Base-by-base conservation (phyloP, 345 rosid species). In the Acer yangbiense region DNA sequence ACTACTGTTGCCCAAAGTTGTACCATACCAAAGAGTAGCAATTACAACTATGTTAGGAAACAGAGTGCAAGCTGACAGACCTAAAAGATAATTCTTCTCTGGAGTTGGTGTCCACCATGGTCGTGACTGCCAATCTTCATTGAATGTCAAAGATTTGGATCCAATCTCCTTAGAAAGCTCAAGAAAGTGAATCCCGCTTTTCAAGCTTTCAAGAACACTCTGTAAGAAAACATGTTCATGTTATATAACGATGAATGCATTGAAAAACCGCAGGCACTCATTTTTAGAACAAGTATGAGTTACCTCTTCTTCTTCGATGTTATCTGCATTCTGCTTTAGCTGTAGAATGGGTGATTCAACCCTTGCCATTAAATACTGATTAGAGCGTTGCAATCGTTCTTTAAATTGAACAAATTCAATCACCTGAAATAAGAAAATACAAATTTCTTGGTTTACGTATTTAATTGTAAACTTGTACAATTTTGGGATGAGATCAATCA, bases 31-130 rank as follows among this genome's bases (percentile, higher is more conserved):
- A 66, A 50, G 11, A 80, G 55, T 13, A 10, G 61, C 35, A 73
- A 65, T 10, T 6, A 58, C 32, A 25, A 0, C 21, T 46, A 65
- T 57, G 32, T n/a, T 21, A 41, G 14, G 63, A 73, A 63, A 39
- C 5, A 50, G 35, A 57, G 50, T 12, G 58, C 32, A 58, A 44
- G 43, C 39, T 16, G 67, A 80, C 92, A 65, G 71, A 92, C 99
- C 99, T 82, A 91, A 85, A 21, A 96, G 89, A 85, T 90, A 87
- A 81, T 96, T 96, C 84, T 87, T 91, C 79, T 84, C 95, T 48
- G 94, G 81, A 80, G 82, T 82, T 81, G 98, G 99, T 14, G 97
- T 92, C 98, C 99, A 96, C 98, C 98, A 96, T 76, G 99, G 99
- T 54, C 97, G 88, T 71, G 95, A 83, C 78, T 88, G 89, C 75